Conservation (phyloP, 2,329 filamentous ascomycete species). For the Penicillium sp. region DNA sequence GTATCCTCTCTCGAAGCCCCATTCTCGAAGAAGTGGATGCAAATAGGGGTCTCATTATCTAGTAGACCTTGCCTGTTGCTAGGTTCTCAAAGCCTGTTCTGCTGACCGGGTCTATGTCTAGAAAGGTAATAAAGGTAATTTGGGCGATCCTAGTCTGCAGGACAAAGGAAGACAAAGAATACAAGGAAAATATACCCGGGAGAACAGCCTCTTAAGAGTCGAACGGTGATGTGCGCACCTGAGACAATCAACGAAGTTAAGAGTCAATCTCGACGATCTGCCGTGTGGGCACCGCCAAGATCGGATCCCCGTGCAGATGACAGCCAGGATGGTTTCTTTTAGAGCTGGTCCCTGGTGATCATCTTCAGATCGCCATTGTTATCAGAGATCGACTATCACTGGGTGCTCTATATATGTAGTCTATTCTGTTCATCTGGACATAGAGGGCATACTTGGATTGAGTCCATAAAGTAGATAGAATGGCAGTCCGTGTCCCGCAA, state of each 20-base stretch:
- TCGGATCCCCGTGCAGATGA: conserved; percentile 34
- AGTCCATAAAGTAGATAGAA: not conserved
- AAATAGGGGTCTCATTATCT: conserved; percentile 4
- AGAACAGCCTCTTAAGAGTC: not conserved
- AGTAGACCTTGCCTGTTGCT: not conserved
- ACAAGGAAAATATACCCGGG: no score
- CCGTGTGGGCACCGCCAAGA: conserved; percentile 35
- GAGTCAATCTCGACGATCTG: conserved; percentile 36
- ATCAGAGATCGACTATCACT: conserved; percentile 3
- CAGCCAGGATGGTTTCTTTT: conserved; percentile 19
- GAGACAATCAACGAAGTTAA: conserved; percentile 18
- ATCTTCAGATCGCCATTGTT: not conserved
- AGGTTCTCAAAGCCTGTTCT: conserved; percentile 1
- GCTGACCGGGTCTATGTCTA: conserved; percentile 12
- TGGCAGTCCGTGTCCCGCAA: not conserved
- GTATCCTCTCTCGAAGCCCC: not conserved
- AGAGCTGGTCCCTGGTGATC: conserved; percentile 13
- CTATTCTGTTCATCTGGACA: not conserved
- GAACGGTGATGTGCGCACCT: conserved; percentile 17
- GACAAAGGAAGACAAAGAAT: not conserved
- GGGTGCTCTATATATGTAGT: not conserved
- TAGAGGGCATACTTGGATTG: not conserved
- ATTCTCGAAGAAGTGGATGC: not conserved
- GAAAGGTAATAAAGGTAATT: not conserved
- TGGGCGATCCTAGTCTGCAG: not conserved